Percentiles rank a stretch among this genome's conserved stretches.
phyloP scores from a whole-genome alignment of 768 basidiomycete species.

The Pleurotus cornucopiae region DNA sequence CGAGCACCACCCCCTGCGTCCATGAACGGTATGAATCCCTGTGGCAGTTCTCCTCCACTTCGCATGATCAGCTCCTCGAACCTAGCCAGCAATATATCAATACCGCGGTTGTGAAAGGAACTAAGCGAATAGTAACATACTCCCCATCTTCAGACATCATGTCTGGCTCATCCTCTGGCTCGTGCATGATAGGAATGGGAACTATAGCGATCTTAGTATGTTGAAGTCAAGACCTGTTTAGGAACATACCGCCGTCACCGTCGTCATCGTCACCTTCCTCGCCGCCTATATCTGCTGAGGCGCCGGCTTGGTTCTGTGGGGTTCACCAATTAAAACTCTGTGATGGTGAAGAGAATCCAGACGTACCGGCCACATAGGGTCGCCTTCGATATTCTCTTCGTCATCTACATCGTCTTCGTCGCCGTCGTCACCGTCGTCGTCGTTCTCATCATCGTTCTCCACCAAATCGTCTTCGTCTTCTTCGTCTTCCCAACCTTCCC shows the following conservation, averaged over 20 bases:
- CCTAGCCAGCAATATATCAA: slow-evolving; percentile 16
- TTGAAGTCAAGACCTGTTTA: slow-evolving; percentile 17
- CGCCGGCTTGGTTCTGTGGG: slow-evolving; percentile 51
- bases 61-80: slow-evolving; percentile 37
- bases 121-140: slow-evolving; percentile 24
- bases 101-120: neutral
- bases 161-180: slow-evolving; percentile 59
- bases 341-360: neutral
- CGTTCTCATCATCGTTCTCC: slow-evolving; percentile 41
- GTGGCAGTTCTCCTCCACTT: slow-evolving; percentile 28
- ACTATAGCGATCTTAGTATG: slow-evolving; percentile 19
- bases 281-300: slow-evolving; percentile 36
- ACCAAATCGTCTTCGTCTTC: slow-evolving; percentile 68
- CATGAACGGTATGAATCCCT: slow-evolving; percentile 53
- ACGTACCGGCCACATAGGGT: slow-evolving; percentile 57
- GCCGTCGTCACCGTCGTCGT: slow-evolving; percentile 37
- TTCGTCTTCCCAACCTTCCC: slow-evolving; percentile 61
- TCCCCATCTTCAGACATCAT: slow-evolving; percentile 65
- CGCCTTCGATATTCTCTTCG: slow-evolving; percentile 46
- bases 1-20: slow-evolving; percentile 19
- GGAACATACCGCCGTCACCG: slow-evolving; percentile 47
- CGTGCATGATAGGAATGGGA: slow-evolving; percentile 58
- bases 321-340: neutral
- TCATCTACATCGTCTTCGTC: slow-evolving; percentile 47
- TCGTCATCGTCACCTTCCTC: slow-evolving; percentile 62